Evolutionary conservation across 495 filamentous ascomycete genomes (phyloP), one percentile per base, ranked within the genome.

Genomic region (Podospora appendiculata): DNA sequence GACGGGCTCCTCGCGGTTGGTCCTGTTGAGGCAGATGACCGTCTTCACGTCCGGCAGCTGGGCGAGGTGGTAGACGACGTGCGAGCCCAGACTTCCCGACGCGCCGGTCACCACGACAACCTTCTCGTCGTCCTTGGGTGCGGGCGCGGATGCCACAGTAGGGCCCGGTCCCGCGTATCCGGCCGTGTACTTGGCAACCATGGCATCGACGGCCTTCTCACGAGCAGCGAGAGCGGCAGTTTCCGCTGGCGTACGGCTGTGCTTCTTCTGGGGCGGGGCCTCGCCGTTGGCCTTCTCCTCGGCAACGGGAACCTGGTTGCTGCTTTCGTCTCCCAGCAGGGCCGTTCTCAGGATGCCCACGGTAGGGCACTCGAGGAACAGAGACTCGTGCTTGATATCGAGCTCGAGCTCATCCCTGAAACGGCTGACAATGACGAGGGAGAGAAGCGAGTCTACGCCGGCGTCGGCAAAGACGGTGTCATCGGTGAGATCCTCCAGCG

Each of bases 21-120:
- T 11, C 17, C 74, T 74, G 48, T 81, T 81, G 13, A 81, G 50
- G 52, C 77, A 81, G 0, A 77, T 41, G 0, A 81, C 64, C 0
- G 7, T 50, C 6, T 63, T 42, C 0, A 82, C 71, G 7, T 57
- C 18, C 0, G 67, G 52, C 0, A 56, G 48, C 3, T 42, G 38
- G 1, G 70, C 70, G 1, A 78, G 46, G 8, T 65, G 38, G 0
- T 64, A 38, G 36, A 13, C 36, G 3, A 38, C 10, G 10, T 38
- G 36, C 10, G 10, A 10, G 2, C 36, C 36, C 10, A 38, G 36
- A 13, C 36, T 38, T 10, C 36, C 36, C 10, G 36, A 38, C 3
- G 36, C 36, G 36, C 36, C 36, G 36, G 36, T 38, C 10, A 38
- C 13, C 3, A 38, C 10, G 36, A 38, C 36, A 13, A 38, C 36